Conservation (phyloP, 768 basidiomycete genomes). For the Tremella fuciformis region DNA sequence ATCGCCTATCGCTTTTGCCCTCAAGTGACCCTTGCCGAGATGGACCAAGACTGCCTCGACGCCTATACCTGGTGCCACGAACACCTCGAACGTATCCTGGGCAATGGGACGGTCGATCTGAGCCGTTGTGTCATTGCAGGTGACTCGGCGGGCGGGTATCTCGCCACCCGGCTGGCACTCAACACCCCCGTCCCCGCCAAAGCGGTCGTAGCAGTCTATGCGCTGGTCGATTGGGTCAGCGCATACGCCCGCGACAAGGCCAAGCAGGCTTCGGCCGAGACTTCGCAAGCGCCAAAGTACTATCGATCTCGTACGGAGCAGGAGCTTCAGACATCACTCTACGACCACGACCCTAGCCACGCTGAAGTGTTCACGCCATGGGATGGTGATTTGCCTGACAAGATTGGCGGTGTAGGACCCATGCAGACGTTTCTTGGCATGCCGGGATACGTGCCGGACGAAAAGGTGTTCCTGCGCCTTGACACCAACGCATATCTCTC, state of each 20-base stretch:
- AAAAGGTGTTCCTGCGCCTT: no score
- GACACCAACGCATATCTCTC: no score
- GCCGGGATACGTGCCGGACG: no score
- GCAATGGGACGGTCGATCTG: constrained; percentile 10
- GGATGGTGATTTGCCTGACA: no score
- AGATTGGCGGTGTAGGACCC: no score
- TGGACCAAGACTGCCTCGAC: no score
- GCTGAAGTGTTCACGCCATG: constrained; percentile 11
- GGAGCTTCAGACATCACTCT: background rate
- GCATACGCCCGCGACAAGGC: background rate
- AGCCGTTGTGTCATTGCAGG: constrained; percentile 19
- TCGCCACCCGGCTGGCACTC: constrained; percentile 8
- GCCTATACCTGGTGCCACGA: no score
- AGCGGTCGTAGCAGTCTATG: constrained; percentile 16
- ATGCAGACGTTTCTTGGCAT: no score
- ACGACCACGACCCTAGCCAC: constrained; percentile 8
- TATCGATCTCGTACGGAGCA: background rate
- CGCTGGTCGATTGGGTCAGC: constrained; percentile 19
- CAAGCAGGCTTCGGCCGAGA: background rate
- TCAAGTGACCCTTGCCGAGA: no score
- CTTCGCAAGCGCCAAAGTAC: no score
- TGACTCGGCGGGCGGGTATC: constrained; percentile 26
- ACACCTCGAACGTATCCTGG: no score
- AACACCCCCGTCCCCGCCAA: constrained; percentile 7
- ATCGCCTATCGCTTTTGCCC: no score